Evolutionary conservation across 139 green algal species (phyloP).

Genomic region (Coccomyxa sp.): DNA sequence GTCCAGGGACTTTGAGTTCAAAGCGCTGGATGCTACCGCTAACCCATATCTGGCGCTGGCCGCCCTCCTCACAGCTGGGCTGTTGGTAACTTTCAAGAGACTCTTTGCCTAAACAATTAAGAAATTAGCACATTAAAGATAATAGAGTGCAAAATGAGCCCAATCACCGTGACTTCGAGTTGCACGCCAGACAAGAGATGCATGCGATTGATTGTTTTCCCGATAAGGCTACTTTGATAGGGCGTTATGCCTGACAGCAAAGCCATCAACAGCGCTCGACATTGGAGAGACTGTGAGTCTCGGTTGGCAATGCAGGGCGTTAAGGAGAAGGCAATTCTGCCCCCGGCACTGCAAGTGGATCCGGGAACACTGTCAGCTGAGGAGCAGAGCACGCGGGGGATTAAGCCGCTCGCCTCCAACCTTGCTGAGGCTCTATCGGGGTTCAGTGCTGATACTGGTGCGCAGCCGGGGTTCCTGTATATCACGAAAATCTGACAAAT

Average conservation of each 20-base stretch:
- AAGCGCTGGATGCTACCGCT: constrained; percentile 44
- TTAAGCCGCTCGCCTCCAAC: background rate
- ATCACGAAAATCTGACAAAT: background rate
- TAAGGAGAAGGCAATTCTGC: background rate
- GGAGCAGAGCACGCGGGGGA: background rate
- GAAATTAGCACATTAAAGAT: background rate
- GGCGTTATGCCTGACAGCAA: background rate
- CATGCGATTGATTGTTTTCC: background rate
- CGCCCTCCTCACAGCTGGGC: constrained; percentile 48
- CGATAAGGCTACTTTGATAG: background rate
- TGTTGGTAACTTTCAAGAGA: constrained; percentile 11
- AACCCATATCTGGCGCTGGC: constrained; percentile 65
- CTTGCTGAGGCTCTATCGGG: background rate
- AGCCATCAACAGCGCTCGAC: background rate
- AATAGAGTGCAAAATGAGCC: background rate
- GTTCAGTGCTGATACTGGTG: background rate
- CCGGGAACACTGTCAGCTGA: background rate
- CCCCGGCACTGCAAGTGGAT: background rate
- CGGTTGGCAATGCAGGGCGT: background rate
- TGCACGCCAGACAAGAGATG: background rate
- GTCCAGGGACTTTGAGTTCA: constrained; percentile 43
- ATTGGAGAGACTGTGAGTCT: background rate
- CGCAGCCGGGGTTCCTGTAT: background rate
- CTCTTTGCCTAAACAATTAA: background rate
- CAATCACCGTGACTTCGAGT: background rate